Evolutionary conservation across 352 stramenopile species (phyloP), one percentile per base, ranked within the genome.

Genomic region (Phytopythium sindhum): DNA sequence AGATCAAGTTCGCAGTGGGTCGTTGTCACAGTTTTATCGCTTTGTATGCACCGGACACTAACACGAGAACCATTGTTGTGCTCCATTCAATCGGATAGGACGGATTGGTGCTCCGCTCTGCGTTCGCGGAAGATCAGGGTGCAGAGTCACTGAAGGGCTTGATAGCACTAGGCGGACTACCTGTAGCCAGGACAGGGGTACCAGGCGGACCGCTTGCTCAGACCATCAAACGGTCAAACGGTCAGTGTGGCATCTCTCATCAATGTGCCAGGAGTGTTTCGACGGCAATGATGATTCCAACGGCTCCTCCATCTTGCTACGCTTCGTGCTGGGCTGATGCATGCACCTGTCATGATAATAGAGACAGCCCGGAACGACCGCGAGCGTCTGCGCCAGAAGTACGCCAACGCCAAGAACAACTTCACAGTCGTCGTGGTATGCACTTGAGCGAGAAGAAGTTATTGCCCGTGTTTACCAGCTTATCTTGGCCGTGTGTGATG

Each of bases 1-100:
- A 95, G 64, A 89, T 95, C 63, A 91, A 88, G 62, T 92, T 93
- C 72, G 76, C 82, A 19, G 86, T 93, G 67, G 21, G 74, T 62
- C 23, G 11, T 14, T 21, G 15, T 47, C n/a, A 19, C 14, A 12
- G 33, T 37, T 28, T 24, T 15, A n/a, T 26, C n/a, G 15, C n/a
- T 55, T 60, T 10, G 7, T 12, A n/a, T 31, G 12, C 39, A 39
- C n/a, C 26, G 35, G 29, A 14, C 7, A 56, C 33, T 63, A 57
- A 57, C 37, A 57, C 35, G n/a, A 2, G 21, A 33, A 55, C 7
- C 19, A 19, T 11, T 21, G 4, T 17, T 64, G 2, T 53, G 24
- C 29, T 41, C 8, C 50, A 44, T 60, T 23, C 23, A 12, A 15
- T 29, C 57, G 39, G 9, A 42, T 42, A 93, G 84, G 81, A 93